These are phyloP conservation scores for Chytriomyces hyalinus DNA, from an alignment of 192 early-diverging fungal species.

Conservation along the genomic window DNA sequence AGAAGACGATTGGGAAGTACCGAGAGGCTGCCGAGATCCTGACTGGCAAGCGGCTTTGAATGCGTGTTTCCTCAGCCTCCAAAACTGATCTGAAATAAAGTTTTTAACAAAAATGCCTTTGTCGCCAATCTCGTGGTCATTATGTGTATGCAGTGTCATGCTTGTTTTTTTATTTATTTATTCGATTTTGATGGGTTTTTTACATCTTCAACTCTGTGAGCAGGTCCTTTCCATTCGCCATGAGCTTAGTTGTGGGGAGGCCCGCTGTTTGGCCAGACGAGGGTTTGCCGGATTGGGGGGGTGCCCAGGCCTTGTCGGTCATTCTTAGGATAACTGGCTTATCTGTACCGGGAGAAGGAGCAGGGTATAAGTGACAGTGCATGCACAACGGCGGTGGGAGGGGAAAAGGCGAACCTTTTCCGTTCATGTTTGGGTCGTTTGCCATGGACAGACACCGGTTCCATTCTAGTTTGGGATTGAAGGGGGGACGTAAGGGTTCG, in stretches of 20 bases:
- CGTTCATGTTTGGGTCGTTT: background rate
- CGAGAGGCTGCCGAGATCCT: constrained; percentile 86
- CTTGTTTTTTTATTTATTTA: background rate
- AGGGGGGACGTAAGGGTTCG: background rate
- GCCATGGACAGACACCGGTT: background rate
- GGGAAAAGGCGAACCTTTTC: too few relatives aligned
- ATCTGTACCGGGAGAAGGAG: background rate
- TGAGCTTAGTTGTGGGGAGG: constrained; percentile 18
- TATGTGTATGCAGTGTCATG: background rate
- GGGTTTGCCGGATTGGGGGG: background rate
- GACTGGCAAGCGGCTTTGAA: constrained; percentile 51
- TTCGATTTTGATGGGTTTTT: background rate
- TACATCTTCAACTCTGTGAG: constrained; percentile 16
- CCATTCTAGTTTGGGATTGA: background rate
- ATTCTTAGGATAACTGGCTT: constrained; percentile 26
- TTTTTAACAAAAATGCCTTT: background rate
- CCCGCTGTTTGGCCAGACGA: constrained; percentile 1
- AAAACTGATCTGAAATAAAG: background rate
- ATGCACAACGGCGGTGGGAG: too few relatives aligned
- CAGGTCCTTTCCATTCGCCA: constrained; percentile 36
- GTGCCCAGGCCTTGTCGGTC: constrained; percentile 16
- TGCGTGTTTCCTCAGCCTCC: background rate
- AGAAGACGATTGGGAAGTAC: constrained; percentile 91
- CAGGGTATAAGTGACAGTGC: background rate
- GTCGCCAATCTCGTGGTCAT: background rate